These are phyloP conservation scores for Volvox africanus DNA, from an alignment of 139 green algal species.

Conservation along the genomic window DNA sequence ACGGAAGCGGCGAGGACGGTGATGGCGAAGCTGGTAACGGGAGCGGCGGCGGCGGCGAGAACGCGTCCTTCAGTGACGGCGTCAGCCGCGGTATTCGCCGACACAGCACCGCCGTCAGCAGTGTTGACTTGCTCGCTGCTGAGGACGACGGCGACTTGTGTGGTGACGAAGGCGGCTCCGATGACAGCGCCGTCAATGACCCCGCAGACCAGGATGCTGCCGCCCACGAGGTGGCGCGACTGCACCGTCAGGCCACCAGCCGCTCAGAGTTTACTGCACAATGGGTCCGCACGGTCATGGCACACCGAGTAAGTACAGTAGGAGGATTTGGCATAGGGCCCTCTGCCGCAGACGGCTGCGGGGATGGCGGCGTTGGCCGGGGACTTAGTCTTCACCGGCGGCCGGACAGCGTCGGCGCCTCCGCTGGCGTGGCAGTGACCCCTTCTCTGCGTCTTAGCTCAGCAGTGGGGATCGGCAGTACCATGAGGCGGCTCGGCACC, in stretches of 20 bases:
- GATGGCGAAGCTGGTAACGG: not conserved
- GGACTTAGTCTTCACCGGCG: not conserved
- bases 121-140: not conserved
- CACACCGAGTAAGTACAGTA: not conserved
- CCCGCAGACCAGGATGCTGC: not conserved
- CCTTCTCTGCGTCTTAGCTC: not conserved
- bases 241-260: slow-evolving; percentile 18
- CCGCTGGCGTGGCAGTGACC: not conserved
- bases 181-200: not conserved
- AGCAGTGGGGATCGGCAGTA: not conserved
- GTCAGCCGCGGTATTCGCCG: not conserved
- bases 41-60: not conserved
- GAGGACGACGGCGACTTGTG: not conserved
- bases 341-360: not conserved
- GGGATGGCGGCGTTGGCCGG: not conserved
- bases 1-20: not conserved
- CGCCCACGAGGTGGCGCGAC: not conserved
- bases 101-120: not conserved
- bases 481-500: not conserved
- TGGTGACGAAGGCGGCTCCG: not conserved
- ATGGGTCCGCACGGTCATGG: slow-evolving; percentile 38
- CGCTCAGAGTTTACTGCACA: slow-evolving; percentile 36
- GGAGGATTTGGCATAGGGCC: not conserved
- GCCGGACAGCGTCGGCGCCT: not conserved
- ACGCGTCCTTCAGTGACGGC: not conserved